Conservation (phyloP, 2,329 filamentous ascomycete species). For the Coniochaeta sp. region DNA sequence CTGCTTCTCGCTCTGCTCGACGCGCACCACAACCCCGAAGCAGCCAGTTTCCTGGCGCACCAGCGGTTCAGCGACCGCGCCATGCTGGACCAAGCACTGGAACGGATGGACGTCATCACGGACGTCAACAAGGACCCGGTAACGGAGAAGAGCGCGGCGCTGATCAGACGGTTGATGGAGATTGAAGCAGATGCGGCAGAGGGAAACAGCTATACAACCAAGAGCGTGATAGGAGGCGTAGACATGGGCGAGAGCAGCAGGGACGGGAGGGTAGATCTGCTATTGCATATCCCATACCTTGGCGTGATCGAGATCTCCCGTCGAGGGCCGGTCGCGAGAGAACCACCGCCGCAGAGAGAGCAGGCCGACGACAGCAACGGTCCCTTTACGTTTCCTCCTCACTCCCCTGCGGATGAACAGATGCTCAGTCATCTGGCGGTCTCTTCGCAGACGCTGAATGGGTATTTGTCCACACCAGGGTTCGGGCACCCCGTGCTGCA, state of each 20-base stretch:
- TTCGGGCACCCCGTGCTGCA: background rate
- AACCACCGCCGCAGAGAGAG: background rate
- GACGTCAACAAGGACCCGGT: constrained; percentile 19
- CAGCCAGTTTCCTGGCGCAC: constrained; percentile 25
- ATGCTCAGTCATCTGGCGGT: background rate
- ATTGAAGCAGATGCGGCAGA: constrained; percentile 18
- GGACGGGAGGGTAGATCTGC: background rate
- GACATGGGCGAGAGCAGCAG: constrained; percentile 3
- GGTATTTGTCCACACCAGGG: too few species aligned
- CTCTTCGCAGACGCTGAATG: too few species aligned
- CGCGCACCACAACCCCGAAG: constrained; percentile 13
- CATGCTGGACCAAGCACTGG: constrained; percentile 26
- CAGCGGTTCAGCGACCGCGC: constrained; percentile 30
- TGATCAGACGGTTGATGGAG: constrained; percentile 21
- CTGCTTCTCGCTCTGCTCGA: constrained; percentile 28
- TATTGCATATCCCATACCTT: constrained; percentile 12
- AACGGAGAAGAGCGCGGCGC: constrained; percentile 17
- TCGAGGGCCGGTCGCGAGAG: constrained; percentile 2
- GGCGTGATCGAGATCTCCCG: constrained; percentile 12
- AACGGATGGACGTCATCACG: constrained; percentile 24
- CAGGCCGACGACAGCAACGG: background rate
- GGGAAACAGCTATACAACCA: background rate
- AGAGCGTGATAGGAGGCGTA: background rate
- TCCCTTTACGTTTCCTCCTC: background rate
- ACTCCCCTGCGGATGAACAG: background rate